A percentile compares a stretch with the other conserved stretches of the same genome.
Conservation (phyloP, 495 filamentous ascomycete species). For the Penicillium pancosmium region DNA sequence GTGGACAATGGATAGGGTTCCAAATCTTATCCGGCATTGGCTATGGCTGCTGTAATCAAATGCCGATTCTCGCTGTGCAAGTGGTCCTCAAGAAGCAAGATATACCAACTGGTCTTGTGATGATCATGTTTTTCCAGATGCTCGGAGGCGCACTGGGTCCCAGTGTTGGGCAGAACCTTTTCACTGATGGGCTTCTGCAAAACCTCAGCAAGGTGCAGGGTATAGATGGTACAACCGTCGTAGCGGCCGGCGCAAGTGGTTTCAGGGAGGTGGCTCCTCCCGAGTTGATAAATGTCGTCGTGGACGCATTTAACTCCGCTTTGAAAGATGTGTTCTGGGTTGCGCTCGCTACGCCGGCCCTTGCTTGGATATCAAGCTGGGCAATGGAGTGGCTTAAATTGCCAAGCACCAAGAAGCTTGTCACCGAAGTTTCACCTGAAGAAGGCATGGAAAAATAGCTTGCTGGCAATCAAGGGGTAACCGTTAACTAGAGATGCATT, state of each 20-base stretch:
- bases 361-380: constrained; percentile 10
- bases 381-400: constrained; percentile 14
- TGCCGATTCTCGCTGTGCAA: constrained; percentile 38
- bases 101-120: constrained; percentile 35
- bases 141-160: constrained; percentile 63
- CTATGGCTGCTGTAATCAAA: constrained; percentile 29
- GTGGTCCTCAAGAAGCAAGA: constrained; percentile 25
- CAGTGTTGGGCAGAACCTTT: constrained; percentile 55
- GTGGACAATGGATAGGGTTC: constrained; percentile 45
- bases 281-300: neutral
- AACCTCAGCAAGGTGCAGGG: constrained; percentile 11
- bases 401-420: neutral
- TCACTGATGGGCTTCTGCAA: constrained; percentile 11
- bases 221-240: constrained; percentile 1
- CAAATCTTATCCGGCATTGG: constrained; percentile 35
- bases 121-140: constrained; percentile 44
- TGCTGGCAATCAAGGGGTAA: too few relatives aligned
- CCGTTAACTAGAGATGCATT: too few relatives aligned
- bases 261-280: constrained; percentile 12
- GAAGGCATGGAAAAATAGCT: neutral
- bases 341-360: constrained; percentile 13
- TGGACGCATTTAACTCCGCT: constrained; percentile 9
- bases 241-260: constrained; percentile 13
- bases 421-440: neutral
- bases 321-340: constrained; percentile 14